Evolutionary conservation across 768 basidiomycete genomes (phyloP).

Genomic region (Steccherinum ochraceum): DNA sequence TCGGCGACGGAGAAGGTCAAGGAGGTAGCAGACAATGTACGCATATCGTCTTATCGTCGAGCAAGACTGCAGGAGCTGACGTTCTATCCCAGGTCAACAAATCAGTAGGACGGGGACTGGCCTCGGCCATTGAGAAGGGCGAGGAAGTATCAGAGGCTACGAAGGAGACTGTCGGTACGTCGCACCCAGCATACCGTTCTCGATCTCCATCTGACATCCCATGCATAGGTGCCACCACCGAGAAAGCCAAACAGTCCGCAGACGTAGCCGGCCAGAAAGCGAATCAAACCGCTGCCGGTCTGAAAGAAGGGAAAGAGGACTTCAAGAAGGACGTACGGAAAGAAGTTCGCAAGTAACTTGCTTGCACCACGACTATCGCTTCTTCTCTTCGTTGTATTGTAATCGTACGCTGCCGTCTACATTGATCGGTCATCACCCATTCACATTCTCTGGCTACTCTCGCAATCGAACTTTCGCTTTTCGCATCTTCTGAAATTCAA

Average conservation of each 20-base stretch:
- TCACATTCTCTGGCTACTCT: too few relatives aligned
- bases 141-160: slow-evolving; percentile 32
- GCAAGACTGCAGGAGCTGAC: slow-evolving; percentile 33
- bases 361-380: too few relatives aligned
- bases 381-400: neutral
- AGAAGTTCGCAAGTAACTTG: slow-evolving; percentile 20
- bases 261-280: slow-evolving; percentile 30
- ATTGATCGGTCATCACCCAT: too few relatives aligned
- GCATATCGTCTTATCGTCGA: slow-evolving; percentile 13
- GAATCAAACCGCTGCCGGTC: slow-evolving; percentile 26
- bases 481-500: neutral
- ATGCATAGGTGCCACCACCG: slow-evolving; percentile 27
- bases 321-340: slow-evolving; percentile 24
- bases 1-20: slow-evolving; percentile 33
- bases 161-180: slow-evolving; percentile 30
- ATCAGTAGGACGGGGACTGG: slow-evolving; percentile 31
- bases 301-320: slow-evolving; percentile 18
- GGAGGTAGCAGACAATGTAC: slow-evolving; percentile 32
- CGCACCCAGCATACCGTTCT: too few relatives aligned
- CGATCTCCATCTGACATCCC: neutral
- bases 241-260: slow-evolving; percentile 31
- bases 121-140: slow-evolving; percentile 35
- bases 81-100: slow-evolving; percentile 33
- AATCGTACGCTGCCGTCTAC: too few relatives aligned
- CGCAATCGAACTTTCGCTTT: too few relatives aligned